These are phyloP conservation scores for Phytophthora pini DNA, from an alignment of 352 stramenopile genomes.

Conservation along the genomic window DNA sequence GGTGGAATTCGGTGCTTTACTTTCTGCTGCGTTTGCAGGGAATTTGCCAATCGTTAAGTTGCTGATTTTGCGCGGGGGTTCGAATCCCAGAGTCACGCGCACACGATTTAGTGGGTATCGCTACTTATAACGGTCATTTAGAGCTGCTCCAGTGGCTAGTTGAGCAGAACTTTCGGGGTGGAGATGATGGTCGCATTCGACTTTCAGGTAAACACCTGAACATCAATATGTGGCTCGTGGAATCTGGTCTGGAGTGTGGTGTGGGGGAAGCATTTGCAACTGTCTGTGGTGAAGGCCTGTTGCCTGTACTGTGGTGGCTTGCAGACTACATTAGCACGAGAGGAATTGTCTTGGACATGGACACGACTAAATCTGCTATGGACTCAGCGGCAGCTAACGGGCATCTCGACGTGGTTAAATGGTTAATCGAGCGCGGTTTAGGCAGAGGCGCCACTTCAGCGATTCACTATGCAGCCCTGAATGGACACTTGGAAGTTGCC, in stretches of 20 bases:
- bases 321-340: background rate
- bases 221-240: conserved; percentile 8
- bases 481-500: conserved; percentile 3
- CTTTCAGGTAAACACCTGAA: conserved; percentile 5
- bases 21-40: background rate
- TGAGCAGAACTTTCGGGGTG: background rate
- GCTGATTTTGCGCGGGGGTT: background rate
- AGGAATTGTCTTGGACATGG: too few species aligned
- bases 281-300: background rate
- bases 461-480: background rate
- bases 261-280: conserved; percentile 1
- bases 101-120: background rate
- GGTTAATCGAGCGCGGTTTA: too few species aligned
- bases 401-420: too few species aligned
- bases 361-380: too few species aligned
- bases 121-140: conserved; percentile 1
- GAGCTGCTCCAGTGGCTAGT: conserved; percentile 9
- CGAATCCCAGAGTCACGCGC: too few species aligned
- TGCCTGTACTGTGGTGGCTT: conserved; percentile 16
- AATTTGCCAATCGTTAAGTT: background rate
- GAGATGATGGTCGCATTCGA: background rate
- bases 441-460: too few species aligned
- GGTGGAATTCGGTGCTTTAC: background rate
- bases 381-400: too few species aligned
- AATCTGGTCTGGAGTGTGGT: background rate